Evolutionary conservation across 768 basidiomycete species (phyloP).

Genomic region (Tylopilus felleus): DNA sequence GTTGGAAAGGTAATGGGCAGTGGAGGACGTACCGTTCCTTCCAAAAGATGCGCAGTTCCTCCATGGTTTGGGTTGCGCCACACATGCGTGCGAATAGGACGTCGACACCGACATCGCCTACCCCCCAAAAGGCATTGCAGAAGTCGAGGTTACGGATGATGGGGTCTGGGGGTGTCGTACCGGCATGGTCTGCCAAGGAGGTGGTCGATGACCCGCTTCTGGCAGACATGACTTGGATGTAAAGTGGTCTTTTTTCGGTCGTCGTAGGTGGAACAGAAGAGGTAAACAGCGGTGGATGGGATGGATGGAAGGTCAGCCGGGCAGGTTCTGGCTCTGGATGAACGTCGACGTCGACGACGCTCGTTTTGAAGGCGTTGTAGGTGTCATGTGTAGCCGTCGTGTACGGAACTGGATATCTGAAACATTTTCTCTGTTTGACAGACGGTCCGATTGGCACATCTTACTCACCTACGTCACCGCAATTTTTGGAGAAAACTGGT

Average conservation of each 20-base stretch:
- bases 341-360: not conserved
- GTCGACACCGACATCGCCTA: constrained; percentile 83
- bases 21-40: constrained; percentile 75
- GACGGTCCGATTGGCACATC: too few species aligned
- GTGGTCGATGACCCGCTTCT: constrained; percentile 80
- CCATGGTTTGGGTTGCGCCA: constrained; percentile 79
- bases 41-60: constrained; percentile 86
- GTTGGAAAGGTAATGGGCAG: too few species aligned
- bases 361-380: not conserved
- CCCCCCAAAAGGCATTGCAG: constrained; percentile 97
- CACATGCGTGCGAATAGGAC: constrained; percentile 89
- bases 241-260: constrained; percentile 9
- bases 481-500: too few species aligned
- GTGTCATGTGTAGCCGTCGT: too few species aligned
- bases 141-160: constrained; percentile 68
- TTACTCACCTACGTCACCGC: too few species aligned
- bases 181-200: constrained; percentile 68
- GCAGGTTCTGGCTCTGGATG: not conserved
- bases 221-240: constrained; percentile 63
- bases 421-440: too few species aligned
- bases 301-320: not conserved
- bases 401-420: too few species aligned
- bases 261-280: constrained; percentile 17
- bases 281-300: constrained; percentile 8
- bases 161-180: constrained; percentile 45